Evolutionary conservation across 257 asterid species (phyloP).

Genomic region (Solanum dulcamara): DNA sequence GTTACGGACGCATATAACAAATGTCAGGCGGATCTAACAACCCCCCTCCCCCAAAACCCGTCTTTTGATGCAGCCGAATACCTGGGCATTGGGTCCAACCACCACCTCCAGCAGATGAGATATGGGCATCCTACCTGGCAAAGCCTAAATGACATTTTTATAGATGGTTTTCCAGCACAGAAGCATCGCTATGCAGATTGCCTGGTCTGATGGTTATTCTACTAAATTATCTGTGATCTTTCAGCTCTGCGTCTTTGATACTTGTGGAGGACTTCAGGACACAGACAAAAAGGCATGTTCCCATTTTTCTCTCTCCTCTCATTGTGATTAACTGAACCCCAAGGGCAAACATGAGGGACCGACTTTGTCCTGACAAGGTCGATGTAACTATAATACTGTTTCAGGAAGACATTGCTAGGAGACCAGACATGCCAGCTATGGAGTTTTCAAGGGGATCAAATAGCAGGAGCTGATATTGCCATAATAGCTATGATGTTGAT

Average conservation of each 20-base stretch:
- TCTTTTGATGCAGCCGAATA: constrained; percentile 67
- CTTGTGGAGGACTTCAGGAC: background rate
- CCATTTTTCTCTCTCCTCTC: background rate
- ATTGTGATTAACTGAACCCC: background rate
- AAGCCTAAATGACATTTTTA: constrained; percentile 22
- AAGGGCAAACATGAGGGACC: background rate
- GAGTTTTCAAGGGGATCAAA: background rate
- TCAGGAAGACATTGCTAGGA: background rate
- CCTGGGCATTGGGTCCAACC: constrained; percentile 96
- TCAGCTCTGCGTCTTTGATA: background rate
- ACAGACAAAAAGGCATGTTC: background rate
- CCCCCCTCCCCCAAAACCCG: background rate
- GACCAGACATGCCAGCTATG: background rate
- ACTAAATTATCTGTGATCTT: background rate
- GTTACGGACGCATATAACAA: background rate
- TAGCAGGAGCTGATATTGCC: background rate
- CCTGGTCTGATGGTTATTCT: background rate
- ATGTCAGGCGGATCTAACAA: background rate
- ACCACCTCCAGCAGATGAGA: constrained; percentile 74
- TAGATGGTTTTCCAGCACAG: background rate
- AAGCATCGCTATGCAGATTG: background rate
- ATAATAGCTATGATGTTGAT: background rate
- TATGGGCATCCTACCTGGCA: constrained; percentile 84
- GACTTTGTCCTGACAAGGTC: background rate
- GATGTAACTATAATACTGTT: background rate